phyloP scores from a whole-genome alignment of 192 early-diverging fungal genomes.

The Tieghemiomyces parasiticus region DNA sequence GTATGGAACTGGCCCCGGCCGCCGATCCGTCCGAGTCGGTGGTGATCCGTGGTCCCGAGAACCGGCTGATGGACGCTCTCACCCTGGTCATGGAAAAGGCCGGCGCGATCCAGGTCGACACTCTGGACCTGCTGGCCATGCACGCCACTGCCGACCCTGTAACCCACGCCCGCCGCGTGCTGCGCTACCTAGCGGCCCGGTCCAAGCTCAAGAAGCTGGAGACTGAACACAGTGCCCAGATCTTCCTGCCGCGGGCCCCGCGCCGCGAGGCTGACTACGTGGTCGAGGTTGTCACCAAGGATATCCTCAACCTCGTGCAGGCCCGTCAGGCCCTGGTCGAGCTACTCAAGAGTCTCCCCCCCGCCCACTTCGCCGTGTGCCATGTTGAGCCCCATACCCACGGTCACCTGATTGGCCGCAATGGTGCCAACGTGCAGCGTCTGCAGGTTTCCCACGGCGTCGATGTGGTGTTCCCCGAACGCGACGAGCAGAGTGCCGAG shows the following conservation, averaged over 20 bases:
- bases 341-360: conserved; percentile 38
- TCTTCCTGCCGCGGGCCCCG: conserved; percentile 34
- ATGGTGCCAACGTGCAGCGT: conserved; percentile 43
- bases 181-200: conserved; percentile 62
- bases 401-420: conserved; percentile 44
- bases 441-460: conserved; percentile 48
- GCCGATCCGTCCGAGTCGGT: conserved; percentile 58
- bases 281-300: conserved; percentile 67
- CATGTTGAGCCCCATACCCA: conserved; percentile 68
- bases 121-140: conserved; percentile 44
- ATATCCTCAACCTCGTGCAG: conserved; percentile 38
- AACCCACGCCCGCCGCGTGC: conserved; percentile 44
- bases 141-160: conserved; percentile 33
- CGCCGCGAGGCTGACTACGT: conserved; percentile 32
- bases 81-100: conserved; percentile 70
- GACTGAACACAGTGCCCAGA: conserved; percentile 39
- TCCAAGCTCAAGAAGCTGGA: conserved; percentile 65
- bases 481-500: conserved; percentile 43
- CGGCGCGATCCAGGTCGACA: conserved; percentile 53
- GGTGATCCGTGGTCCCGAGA: conserved; percentile 63
- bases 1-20: conserved; percentile 59
- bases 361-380: conserved; percentile 43
- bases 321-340: conserved; percentile 38
- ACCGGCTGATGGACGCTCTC: conserved; percentile 51
- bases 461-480: conserved; percentile 65